Evolutionary conservation across 768 basidiomycete species (phyloP), one percentile per base, ranked within the genome.

Genomic region (Clathrus columnatus): DNA sequence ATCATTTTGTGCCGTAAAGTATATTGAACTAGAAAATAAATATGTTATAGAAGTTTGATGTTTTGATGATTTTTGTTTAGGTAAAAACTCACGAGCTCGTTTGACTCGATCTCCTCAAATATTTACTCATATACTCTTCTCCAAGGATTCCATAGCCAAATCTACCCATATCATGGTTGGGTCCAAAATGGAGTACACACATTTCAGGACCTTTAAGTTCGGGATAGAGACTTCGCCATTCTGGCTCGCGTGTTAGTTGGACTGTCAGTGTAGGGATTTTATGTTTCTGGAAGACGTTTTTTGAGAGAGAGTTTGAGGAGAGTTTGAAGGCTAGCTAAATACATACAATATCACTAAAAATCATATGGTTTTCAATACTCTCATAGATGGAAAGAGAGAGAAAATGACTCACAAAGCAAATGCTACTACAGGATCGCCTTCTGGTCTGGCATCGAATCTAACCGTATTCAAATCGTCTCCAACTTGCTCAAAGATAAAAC

Each of bases 201-300:
- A 79, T 84, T 57, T 75, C 79, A n/a, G 87, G 87, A n/a, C 87
- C 87, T 81, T 87, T 83, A 59, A 88, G 81, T 47, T 72, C 75
- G 21, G 80, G 78, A 63, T 87, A 81, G 45, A 54, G 80, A 81
- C 61, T 81, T 75, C 21, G 79, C 87, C 87, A 89, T 20, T 70
- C 73, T 0, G 73, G 66, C 62, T 89, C 84, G 17, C 87, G 80
- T 41, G 76, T 74, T 52, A 89, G 69, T 59, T 81, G 76, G 57
- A 87, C 73, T 57, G 88, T 74, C 24, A 76, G 68, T 17, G 67
- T 85, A 86, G 20, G 84, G 81, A 54, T 5, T 8, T 26, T 45
- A 46, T 54, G 53, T 46, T 46, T 54, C 53, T 54, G 29, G 1
- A 51, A 27, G 1, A 28, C 10, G 36, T 50, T 28, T 21, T 7